Conservation (phyloP, 176 grass and related monocot species). For the Pharus latifolius region DNA sequence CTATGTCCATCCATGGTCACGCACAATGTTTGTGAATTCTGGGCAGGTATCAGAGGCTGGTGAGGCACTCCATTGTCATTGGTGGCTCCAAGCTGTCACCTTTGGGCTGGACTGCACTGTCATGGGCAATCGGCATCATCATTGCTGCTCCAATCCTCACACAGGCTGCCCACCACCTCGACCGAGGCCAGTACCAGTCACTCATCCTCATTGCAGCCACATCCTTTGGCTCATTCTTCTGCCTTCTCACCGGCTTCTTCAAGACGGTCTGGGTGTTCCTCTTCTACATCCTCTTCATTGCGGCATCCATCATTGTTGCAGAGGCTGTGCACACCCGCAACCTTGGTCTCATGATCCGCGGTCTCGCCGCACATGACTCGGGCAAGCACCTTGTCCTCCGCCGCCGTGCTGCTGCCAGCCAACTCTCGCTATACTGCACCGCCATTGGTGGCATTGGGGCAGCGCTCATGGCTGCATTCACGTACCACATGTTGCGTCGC, state of each 20-base stretch:
- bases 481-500: constrained; percentile 90
- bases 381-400: constrained; percentile 55
- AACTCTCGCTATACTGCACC: constrained; percentile 50
- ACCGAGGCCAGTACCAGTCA: constrained; percentile 68
- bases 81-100: constrained; percentile 46
- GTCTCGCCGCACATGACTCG: constrained; percentile 35
- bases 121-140: constrained; percentile 75
- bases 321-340: constrained; percentile 63
- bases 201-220: constrained; percentile 61
- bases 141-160: constrained; percentile 46
- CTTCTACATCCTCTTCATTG: constrained; percentile 62
- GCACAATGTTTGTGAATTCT: constrained; percentile 15
- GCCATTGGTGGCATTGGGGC: constrained; percentile 75
- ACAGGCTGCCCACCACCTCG: constrained; percentile 62
- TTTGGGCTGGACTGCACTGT: constrained; percentile 63
- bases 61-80: constrained; percentile 50
- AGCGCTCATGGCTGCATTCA: constrained; percentile 73
- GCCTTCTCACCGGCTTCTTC: constrained; percentile 91
- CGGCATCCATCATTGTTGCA: constrained; percentile 36
- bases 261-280: constrained; percentile 87
- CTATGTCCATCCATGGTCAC: constrained; percentile 11
- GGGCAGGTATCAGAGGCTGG: constrained; percentile 68
- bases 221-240: constrained; percentile 56
- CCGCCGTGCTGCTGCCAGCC: constrained; percentile 53
- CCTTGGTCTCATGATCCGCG: constrained; percentile 75